Evolutionary conservation across 371 early-diverging fungal genomes (phyloP).

Genomic region (Dentiscutata heterogama): DNA sequence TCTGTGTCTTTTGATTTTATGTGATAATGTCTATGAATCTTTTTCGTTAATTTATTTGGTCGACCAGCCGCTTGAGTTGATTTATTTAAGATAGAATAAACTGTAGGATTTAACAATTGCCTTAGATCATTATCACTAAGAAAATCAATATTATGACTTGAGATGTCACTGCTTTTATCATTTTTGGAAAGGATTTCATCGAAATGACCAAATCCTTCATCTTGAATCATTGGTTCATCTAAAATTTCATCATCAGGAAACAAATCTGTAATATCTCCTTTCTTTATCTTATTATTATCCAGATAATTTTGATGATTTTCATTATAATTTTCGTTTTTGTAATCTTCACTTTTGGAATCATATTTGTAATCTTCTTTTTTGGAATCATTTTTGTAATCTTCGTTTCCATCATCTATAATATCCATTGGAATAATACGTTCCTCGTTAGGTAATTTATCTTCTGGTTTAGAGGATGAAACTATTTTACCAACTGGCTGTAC

Average conservation of each 20-base stretch:
- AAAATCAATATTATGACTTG: not conserved
- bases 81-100: not conserved
- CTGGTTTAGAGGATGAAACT: not conserved
- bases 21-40: not conserved
- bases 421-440: not conserved
- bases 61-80: not conserved
- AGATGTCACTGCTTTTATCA: not conserved
- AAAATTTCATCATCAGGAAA: not conserved
- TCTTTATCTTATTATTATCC: not conserved
- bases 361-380: not conserved
- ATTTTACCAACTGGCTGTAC: not conserved
- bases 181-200: conserved; percentile 22
- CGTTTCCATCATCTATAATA: not conserved
- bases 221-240: not conserved
- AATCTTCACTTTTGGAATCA: not conserved
- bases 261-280: not conserved
- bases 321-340: not conserved
- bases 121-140: not conserved
- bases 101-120: not conserved
- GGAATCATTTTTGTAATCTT: not conserved
- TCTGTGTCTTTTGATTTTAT: not conserved
- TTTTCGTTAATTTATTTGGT: not conserved
- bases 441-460: not conserved
- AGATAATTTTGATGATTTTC: not conserved
- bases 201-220: conserved; percentile 1